A percentile compares a stretch with the other conserved stretches of the same genome.
Conservation (phyloP, 345 rosid species). For the Acer yangbiense region DNA sequence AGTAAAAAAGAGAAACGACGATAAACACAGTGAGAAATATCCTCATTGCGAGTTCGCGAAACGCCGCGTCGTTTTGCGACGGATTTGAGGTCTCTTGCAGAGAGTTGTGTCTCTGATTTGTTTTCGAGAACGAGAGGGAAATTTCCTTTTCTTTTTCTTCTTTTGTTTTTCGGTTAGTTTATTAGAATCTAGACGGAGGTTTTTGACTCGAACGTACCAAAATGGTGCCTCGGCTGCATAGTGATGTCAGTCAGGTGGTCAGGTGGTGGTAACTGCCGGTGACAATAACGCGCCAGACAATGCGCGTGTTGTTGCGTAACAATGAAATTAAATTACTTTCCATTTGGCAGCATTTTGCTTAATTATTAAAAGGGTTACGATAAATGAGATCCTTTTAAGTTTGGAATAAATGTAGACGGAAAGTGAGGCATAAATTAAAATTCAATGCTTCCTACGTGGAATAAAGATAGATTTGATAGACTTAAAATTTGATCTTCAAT, state of each 20-base stretch:
- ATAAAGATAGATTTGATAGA: no score
- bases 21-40: conserved; percentile 11
- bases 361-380: no score
- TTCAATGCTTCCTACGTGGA: no score
- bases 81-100: not conserved
- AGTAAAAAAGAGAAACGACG: conserved; percentile 21
- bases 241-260: conserved; percentile 4
- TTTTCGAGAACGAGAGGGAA: not conserved
- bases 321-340: not conserved
- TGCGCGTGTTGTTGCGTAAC: not conserved
- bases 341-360: not conserved
- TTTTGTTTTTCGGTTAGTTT: not conserved
- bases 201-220: not conserved
- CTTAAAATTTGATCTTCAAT: no score
- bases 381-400: no score
- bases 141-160: not conserved
- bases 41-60: conserved; percentile 25
- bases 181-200: not conserved
- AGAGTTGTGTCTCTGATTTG: not conserved
- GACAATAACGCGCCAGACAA: not conserved
- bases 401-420: no score
- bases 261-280: not conserved
- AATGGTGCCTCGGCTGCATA: not conserved
- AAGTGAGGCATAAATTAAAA: no score
- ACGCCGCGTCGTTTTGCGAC: not conserved